Base-by-base conservation (phyloP, 2,329 filamentous ascomycete genomes). In the Penicillium sp. region DNA sequence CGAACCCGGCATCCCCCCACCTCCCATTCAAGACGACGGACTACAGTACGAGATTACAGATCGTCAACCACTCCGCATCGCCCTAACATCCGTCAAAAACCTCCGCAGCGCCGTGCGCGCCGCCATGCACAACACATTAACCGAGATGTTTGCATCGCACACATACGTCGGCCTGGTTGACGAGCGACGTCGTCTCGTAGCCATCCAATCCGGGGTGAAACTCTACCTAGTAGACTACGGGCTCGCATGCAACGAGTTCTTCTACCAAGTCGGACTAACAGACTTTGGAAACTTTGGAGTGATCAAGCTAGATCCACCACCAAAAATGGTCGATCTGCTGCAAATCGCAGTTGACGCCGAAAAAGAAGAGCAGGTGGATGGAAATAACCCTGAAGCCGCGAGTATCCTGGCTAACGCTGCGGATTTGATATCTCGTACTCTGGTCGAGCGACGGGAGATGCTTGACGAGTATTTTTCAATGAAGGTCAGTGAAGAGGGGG, bases 121-220 rank as follows among this genome's bases (percentile, higher is more conserved):
- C 38, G 84, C 87, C 3, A 92, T 93, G 83, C 93, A 99, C 77
- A 88, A 89, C 68, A 90, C 90, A 57, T 83, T 99, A 40, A 96
- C 92, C 0, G 93, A 97, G 61, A 87, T 95, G 15, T 91, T 98
- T 70, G 88, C 91, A 13, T 89, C 88, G 22, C 93, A 96, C 74
- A 97, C 92, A 0, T 99, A 97, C 75, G 91, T 99, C 53, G 95
- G 95, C 2, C 84, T 99, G 28, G 92, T 98, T 1, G 95, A 99
- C 72, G 91, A 94, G 72, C 86, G 85, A 44, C 89, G 92, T 54
- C 91, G 95, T 12, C 86, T 99, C 13, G 93, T 89, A n/a, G 93
- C 95, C 17, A 91, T 99, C 40, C 95, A 99, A 78, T 89, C 91
- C 38, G 95, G 94, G 15, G 90, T 98, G 9, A 96, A 93, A 74